These are phyloP conservation scores for Ramularia endophylla DNA, from an alignment of 2,329 filamentous ascomycete species.

Conservation along the genomic window DNA sequence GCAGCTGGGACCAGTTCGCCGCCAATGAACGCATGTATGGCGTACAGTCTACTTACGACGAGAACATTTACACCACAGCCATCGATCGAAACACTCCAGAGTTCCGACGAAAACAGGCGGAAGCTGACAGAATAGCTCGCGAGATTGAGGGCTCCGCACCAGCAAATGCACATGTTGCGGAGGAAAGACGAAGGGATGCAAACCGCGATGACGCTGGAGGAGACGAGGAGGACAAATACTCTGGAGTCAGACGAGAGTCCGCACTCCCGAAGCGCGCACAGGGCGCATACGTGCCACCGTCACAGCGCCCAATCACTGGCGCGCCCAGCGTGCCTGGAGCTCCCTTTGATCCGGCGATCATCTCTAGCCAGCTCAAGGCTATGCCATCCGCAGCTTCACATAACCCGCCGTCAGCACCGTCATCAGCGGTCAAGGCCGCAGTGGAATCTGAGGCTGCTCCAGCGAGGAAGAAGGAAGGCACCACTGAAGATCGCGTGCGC, in stretches of 20 bases:
- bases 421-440: conserved; percentile 18
- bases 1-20: conserved; percentile 87
- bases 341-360: conserved; percentile 82
- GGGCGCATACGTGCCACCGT: conserved; percentile 86
- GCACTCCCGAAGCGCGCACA: conserved; percentile 54
- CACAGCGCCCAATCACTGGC: conserved; percentile 69
- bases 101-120: conserved; percentile 70
- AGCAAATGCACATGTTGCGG: conserved; percentile 75
- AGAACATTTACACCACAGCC: conserved; percentile 87
- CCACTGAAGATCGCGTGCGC: conserved; percentile 55
- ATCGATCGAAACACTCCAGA: conserved; percentile 80
- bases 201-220: conserved; percentile 59
- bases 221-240: conserved; percentile 97
- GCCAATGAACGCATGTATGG: conserved; percentile 85
- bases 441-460: conserved; percentile 7
- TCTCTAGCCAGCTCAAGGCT: conserved; percentile 69
- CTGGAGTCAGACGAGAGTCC: conserved; percentile 68
- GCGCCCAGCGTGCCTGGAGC: conserved; percentile 69
- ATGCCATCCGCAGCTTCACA: conserved; percentile 25
- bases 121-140: conserved; percentile 75
- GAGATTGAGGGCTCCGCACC: conserved; percentile 78
- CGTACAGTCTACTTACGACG: conserved; percentile 82
- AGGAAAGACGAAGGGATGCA: conserved; percentile 69
- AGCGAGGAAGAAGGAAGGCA: conserved; percentile 37
- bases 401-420: conserved; percentile 18